These are phyloP conservation scores for Termitomyces titanicus DNA, from an alignment of 768 basidiomycete genomes.

Conservation along the genomic window DNA sequence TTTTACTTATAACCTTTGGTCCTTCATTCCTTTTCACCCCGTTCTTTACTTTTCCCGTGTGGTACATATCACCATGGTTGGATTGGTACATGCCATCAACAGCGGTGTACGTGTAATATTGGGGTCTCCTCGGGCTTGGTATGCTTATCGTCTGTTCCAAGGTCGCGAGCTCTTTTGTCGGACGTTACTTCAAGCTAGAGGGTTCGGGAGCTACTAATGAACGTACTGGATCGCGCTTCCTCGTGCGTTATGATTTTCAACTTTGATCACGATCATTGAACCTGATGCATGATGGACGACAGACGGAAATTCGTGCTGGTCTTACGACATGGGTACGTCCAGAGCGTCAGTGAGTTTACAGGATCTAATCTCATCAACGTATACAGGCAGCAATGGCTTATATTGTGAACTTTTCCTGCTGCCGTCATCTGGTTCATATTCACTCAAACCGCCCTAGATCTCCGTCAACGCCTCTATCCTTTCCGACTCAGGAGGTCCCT, in stretches of 20 bases:
- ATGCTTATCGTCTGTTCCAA: constrained; percentile 13
- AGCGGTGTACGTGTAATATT: constrained; percentile 22
- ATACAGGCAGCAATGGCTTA: constrained; percentile 77
- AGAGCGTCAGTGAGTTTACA: neutral
- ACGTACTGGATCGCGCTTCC: constrained; percentile 61
- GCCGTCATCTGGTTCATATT: neutral
- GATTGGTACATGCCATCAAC: constrained; percentile 21
- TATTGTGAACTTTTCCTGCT: constrained; percentile 49
- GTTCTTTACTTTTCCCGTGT: neutral
- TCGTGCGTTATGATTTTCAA: constrained; percentile 28
- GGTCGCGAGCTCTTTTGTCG: constrained; percentile 46
- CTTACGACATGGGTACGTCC: constrained; percentile 73
- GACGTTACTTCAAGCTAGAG: constrained; percentile 71
- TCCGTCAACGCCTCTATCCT: constrained; percentile 85
- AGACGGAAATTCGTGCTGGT: constrained; percentile 80
- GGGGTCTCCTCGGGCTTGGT: neutral
- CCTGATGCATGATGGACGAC: constrained; percentile 3
- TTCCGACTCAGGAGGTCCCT: constrained; percentile 75
- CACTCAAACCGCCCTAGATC: constrained; percentile 41
- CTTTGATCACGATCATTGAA: neutral
- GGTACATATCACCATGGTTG: constrained; percentile 16
- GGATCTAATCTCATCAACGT: constrained; percentile 4
- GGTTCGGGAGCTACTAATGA: constrained; percentile 64
- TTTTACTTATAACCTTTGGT: neutral
- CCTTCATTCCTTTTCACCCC: neutral